Evolutionary conservation across 75 land plant genomes (phyloP).

Genomic region (Ceratopteris richardii): DNA sequence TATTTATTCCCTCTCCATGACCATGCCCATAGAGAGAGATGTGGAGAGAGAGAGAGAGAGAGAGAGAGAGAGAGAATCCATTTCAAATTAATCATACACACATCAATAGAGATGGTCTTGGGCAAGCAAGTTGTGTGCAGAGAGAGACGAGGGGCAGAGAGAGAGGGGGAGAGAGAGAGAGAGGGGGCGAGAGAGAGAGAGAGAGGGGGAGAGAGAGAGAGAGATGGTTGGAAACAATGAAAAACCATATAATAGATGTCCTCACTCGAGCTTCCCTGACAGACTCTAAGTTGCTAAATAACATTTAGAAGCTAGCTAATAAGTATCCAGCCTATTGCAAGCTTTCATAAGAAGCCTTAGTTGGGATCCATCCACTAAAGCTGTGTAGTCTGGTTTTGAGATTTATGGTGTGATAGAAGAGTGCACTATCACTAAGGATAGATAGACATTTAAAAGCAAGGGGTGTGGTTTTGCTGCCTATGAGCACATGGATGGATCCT

Average conservation of each 20-base stretch:
- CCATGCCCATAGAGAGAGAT: no score
- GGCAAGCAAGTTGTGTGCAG: no score
- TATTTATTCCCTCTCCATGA: no score
- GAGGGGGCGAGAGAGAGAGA: no score
- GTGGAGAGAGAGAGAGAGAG: no score
- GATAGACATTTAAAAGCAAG: constrained; percentile 42
- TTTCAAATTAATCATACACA: no score
- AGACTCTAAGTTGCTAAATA: constrained; percentile 15
- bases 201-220: no score
- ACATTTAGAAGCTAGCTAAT: constrained; percentile 29
- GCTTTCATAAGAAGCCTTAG: constrained; percentile 61
- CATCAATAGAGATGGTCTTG: no score
- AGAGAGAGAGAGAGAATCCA: no score
- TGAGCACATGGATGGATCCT: constrained; percentile 32
- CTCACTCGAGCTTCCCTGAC: constrained; percentile 20
- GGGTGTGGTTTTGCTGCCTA: constrained; percentile 56
- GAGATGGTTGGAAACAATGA: no score
- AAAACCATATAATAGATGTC: constrained; percentile 39
- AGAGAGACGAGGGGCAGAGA: no score
- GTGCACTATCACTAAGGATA: constrained; percentile 37
- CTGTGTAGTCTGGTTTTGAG: constrained; percentile 20
- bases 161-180: no score
- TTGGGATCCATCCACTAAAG: constrained; percentile 48
- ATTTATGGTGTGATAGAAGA: constrained; percentile 57
- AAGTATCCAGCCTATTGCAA: constrained; percentile 44